Base-by-base conservation (phyloP, 495 filamentous ascomycete species). In the Penicillium coprophilum region DNA sequence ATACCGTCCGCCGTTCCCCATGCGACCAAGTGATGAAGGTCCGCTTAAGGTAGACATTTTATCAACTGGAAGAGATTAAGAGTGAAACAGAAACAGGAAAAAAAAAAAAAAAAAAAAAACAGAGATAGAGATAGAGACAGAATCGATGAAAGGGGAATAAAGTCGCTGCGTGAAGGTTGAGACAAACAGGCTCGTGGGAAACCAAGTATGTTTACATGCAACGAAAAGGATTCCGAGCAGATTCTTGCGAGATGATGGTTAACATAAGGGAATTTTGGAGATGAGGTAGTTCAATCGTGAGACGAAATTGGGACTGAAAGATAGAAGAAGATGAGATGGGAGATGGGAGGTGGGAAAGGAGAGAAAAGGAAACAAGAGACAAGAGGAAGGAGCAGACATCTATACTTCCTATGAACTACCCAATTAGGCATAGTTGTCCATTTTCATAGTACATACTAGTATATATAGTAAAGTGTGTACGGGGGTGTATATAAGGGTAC, bases 41-140 rank as follows among this genome's bases (percentile, higher is more conserved):
- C 58, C 59, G 44, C 55, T 43, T 27, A 69, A 46, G 27, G 68
- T 61, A 45, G 71, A 63, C 70, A 76, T 74, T 4, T 48, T 64
- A 52, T 36, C 40, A 39, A 38, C 51, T 43, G 30, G 21, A n/a
- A 46, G 28, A 24, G 30, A 36, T 38, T 24, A 31, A 43, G 7
- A 38, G 34, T 17, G n/a, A 17, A 28, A 23, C 46, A 59, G 39
- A 41, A 30, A 59, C 54, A 46, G n/a, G n/a, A 27, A 4, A 27
- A 27, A 27, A 24, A 2, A 24, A 2, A n/a, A n/a, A 27, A 27
- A 27, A 4, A 27, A 27, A 27, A 24, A 2, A 24, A 2, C 24
- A 2, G 8, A 3, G 1, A 8, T 10, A 31, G 11, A 23, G 46
- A 54, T 32, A 21, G 20, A 36, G 20, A 46, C 30, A 45, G 34